These are phyloP conservation scores for Tritrichomonas musculus DNA, from an alignment of 208 protist species.

Conservation along the genomic window DNA sequence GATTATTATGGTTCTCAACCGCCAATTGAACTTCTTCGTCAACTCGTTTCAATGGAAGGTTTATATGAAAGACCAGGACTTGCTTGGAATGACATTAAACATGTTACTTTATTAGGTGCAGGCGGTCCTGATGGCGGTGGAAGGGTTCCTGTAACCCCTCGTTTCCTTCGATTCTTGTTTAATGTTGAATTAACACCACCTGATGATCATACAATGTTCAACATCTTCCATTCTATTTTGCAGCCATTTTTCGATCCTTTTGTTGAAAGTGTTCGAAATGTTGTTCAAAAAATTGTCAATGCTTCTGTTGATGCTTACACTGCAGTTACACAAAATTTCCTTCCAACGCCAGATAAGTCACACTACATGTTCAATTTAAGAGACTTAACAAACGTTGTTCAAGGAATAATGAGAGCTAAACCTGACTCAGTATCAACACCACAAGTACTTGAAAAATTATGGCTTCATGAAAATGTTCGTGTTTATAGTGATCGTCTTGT, in stretches of 20 bases:
- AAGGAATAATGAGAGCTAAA: constrained; percentile 36
- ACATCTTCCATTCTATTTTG: constrained; percentile 53
- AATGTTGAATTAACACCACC: constrained; percentile 42
- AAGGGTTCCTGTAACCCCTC: constrained; percentile 44
- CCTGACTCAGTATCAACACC: constrained; percentile 42
- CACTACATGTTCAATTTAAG: constrained; percentile 97
- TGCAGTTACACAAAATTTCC: neutral
- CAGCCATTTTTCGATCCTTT: constrained; percentile 32
- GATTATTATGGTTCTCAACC: constrained; percentile 83
- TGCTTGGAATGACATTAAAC: constrained; percentile 55
- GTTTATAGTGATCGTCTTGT: constrained; percentile 91
- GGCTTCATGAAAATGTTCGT: constrained; percentile 83
- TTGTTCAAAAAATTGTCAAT: constrained; percentile 35
- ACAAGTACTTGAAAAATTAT: constrained; percentile 63
- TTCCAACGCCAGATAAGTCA: constrained; percentile 79
- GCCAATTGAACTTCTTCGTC: constrained; percentile 79
- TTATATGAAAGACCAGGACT: constrained; percentile 81
- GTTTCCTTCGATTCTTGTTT: constrained; percentile 52
- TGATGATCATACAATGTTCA: constrained; percentile 26
- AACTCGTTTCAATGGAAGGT: constrained; percentile 71
- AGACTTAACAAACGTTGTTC: constrained; percentile 79
- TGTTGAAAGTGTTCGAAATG: neutral
- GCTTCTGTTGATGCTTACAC: constrained; percentile 56
- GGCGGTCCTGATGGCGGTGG: constrained; percentile 57
- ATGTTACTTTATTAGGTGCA: constrained; percentile 49